Evolutionary conservation across 2,329 filamentous ascomycete genomes (phyloP), one percentile per base, ranked within the genome.

Genomic region (Pestalotiopsis sp.): DNA sequence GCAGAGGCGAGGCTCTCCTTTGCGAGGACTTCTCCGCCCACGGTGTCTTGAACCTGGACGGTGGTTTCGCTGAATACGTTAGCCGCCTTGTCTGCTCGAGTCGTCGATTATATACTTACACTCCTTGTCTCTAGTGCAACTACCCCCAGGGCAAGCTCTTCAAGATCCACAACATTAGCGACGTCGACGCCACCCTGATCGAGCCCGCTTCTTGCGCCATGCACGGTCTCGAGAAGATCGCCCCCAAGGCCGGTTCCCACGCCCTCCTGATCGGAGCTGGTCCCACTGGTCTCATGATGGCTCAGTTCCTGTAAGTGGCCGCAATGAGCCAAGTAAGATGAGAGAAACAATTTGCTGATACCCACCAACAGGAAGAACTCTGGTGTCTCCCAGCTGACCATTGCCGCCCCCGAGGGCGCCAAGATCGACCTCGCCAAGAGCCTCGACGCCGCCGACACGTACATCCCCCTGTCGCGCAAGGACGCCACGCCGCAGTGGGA

Each of bases 171-270:
- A 90, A 91, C 77, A 83, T 92, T 48, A 86, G 82, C 39, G 88
- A 90, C 73, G 83, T 91, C n/a, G 89, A 92, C 68, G 90, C 90
- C 20, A 91, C 90, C 30, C 85, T 92, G 13, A 84, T 92, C 61
- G 90, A 92, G 78, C 89, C 90, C 13, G 89, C 90, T 5, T 91
- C 89, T 3, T 92, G 90, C 72, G 90, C 90, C n/a, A 87, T 88
- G 70, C 90, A 92, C 75, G 89, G 89, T 14, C 81, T 92, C 26
- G 89, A 92, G 76, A 89, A 90, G 81, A 92, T 92, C 73, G 82
- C 84, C 3, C 89, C 90, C 13, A 88, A 88, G 74, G 84, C 91
- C 69, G 88, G 89, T 38, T 90, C 88, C 30, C 85, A 86, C 61
- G 87, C 91, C 58, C 83, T 91, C 64, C 85, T 91, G 80, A 89